Percentiles rank a stretch among this genome's conserved stretches.
Evolutionary conservation across 768 basidiomycete species (phyloP).

Genomic region (Suillus brevipes): DNA sequence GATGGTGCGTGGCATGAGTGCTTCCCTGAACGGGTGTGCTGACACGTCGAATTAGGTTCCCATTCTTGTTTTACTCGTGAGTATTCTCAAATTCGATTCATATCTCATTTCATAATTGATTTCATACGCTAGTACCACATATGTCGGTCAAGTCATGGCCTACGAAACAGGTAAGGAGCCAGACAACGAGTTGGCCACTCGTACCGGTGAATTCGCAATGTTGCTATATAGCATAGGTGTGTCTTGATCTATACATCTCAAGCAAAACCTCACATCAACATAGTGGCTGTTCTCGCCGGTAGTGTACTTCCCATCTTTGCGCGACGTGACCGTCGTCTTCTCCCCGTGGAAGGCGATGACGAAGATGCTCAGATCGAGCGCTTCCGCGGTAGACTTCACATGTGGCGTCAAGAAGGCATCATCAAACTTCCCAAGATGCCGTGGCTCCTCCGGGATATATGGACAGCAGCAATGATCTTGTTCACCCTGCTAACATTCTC

Average conservation of each 20-base stretch:
- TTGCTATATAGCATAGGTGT: constrained; percentile 86
- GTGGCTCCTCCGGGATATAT: constrained; percentile 89
- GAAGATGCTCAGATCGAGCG: constrained; percentile 74
- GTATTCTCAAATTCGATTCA: constrained; percentile 22
- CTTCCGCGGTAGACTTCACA: constrained; percentile 66
- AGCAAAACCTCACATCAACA: constrained; percentile 6
- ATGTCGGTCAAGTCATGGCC: constrained; percentile 93
- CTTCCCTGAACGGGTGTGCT: constrained; percentile 7
- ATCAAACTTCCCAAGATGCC: constrained; percentile 83
- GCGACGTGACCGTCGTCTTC: constrained; percentile 76
- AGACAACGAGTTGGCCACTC: constrained; percentile 78
- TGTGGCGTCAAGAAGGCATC: constrained; percentile 86
- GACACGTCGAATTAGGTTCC: constrained; percentile 61
- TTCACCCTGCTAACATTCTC: constrained; percentile 79
- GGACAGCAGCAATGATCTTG: constrained; percentile 83
- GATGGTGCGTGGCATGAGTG: constrained; percentile 58
- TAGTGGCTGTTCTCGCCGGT: constrained; percentile 86
- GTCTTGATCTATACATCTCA: constrained; percentile 8
- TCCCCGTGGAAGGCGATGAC: constrained; percentile 65
- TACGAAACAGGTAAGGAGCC: constrained; percentile 72
- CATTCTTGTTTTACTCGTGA: constrained; percentile 90
- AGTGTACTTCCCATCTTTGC: constrained; percentile 79
- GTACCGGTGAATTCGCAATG: constrained; percentile 87
- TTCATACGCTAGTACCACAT: constrained; percentile 67
- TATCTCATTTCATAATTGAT: constrained; percentile 8